Evolutionary conservation across 2,329 filamentous ascomycete genomes (phyloP).

Genomic region (Clonostachys rosea): DNA sequence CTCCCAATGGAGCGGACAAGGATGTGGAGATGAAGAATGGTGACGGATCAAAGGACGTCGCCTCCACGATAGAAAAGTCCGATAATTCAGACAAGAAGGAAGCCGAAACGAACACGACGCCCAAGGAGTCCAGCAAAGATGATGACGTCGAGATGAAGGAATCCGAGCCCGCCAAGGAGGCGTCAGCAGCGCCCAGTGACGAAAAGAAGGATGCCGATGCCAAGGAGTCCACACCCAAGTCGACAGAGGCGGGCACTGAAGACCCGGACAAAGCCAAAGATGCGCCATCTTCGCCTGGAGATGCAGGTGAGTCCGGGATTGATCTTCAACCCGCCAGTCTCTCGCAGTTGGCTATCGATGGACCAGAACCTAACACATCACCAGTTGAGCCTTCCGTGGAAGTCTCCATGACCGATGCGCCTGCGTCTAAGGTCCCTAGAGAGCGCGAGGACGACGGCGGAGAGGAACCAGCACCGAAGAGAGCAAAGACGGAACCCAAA

Average conservation of each 20-base stretch:
- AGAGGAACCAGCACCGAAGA: conserved; percentile 66
- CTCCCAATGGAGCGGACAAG: conserved; percentile 11
- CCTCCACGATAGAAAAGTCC: background rate
- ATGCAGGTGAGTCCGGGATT: conserved; percentile 18
- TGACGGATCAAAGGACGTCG: background rate
- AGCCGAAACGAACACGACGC: background rate
- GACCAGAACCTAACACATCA: conserved; percentile 19
- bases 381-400: conserved; percentile 27
- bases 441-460: conserved; percentile 72
- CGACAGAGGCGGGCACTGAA: conserved; percentile 3
- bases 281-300: background rate
- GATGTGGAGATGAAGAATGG: conserved; percentile 1
- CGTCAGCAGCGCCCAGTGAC: conserved; percentile 1
- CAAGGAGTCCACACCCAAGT: background rate
- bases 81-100: background rate
- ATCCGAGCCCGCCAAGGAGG: background rate
- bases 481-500: conserved; percentile 66
- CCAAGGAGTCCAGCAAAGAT: background rate
- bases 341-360: conserved; percentile 31
- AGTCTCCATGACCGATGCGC: conserved; percentile 49
- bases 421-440: conserved; percentile 60
- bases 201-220: background rate
- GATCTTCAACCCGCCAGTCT: conserved; percentile 27
- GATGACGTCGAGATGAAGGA: conserved; percentile 4
- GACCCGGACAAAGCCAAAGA: background rate